Evolutionary conservation across 2,329 filamentous ascomycete species (phyloP), one percentile per base, ranked within the genome.

Genomic region (Nothophaeocryptopus gaeumannii): DNA sequence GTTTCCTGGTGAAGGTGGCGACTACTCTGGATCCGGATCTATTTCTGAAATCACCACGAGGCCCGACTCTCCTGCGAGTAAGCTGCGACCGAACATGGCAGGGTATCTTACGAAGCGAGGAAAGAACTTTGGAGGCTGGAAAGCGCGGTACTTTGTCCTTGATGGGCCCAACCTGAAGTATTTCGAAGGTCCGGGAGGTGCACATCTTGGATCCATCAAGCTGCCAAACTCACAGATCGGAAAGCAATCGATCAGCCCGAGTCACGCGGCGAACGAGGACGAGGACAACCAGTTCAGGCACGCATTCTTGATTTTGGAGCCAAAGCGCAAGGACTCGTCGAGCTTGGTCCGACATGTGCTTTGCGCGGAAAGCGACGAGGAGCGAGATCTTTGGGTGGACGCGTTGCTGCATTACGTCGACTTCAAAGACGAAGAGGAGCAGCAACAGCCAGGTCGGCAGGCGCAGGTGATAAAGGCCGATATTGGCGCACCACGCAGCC

Each of bases 41-140:
- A 26, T 26, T 26, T 40, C 11, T 63, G 60, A 56, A 53, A 61
- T 36, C 62, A 69, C 39, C 47, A 55, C 50, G 78, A 38, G 62
- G 33, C 59, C 64, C 9, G 60, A 59, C 66, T 69, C 50, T 55
- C 63, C 50, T 41, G 81, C 83, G 0, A 77, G 82, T 5, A 82
- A 85, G 60, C 82, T 83, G 3, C 82, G 84, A 41, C 83, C 86
- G 8, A 78, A 84, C 51, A 89, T 89, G 64, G 91, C 85, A 65
- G 93, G 93, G 8, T 99, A 97, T 69, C 74, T 99, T 42, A 97
- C 93, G 2, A 99, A 99, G 74, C 83, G 88, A 60, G 93, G 93
- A 41, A 99, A 99, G 77, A 97, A 97, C 64, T 99, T 99, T 72
- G 93, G 93, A 44, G 93, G 93, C 41, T 99, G 93, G 93, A 99